A percentile compares a stretch with the other conserved stretches of the same genome.
Evolutionary conservation across 371 early-diverging fungal genomes (phyloP).

Genomic region (Enterocytospora artemiae): DNA sequence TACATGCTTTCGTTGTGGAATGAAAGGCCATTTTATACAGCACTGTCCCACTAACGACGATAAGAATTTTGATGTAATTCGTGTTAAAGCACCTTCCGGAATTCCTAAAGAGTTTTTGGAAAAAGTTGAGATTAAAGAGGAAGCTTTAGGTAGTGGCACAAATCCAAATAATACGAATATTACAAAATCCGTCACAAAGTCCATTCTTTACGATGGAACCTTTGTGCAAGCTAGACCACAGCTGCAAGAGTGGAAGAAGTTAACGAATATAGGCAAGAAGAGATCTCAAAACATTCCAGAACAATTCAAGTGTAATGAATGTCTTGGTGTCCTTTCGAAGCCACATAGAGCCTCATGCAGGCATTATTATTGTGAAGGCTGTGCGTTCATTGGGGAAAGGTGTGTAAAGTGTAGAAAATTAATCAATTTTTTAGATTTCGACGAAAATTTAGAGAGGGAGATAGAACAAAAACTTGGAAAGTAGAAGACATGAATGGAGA

Average conservation of each 20-base stretch:
- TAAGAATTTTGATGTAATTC: conserved; percentile 54
- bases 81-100: conserved; percentile 56
- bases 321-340: conserved; percentile 45
- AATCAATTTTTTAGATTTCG: conserved; percentile 6
- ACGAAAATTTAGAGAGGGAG: neutral
- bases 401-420: conserved; percentile 48
- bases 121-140: conserved; percentile 29
- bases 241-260: conserved; percentile 54
- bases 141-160: no score
- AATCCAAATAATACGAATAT: neutral
- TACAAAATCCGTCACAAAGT: conserved; percentile 30
- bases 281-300: conserved; percentile 25
- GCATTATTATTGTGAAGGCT: conserved; percentile 53
- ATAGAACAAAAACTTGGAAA: neutral
- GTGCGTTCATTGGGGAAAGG: conserved; percentile 27
- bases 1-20: conserved; percentile 57
- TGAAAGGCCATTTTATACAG: conserved; percentile 59
- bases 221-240: conserved; percentile 56
- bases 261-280: conserved; percentile 1
- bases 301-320: conserved; percentile 48
- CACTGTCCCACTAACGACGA: conserved; percentile 58
- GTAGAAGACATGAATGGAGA: no score
- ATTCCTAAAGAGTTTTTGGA: conserved; percentile 58
- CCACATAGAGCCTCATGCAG: conserved; percentile 50
- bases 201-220: conserved; percentile 52